Base-by-base conservation (phyloP, 129 eudicot species). In the Centella asiatica region DNA sequence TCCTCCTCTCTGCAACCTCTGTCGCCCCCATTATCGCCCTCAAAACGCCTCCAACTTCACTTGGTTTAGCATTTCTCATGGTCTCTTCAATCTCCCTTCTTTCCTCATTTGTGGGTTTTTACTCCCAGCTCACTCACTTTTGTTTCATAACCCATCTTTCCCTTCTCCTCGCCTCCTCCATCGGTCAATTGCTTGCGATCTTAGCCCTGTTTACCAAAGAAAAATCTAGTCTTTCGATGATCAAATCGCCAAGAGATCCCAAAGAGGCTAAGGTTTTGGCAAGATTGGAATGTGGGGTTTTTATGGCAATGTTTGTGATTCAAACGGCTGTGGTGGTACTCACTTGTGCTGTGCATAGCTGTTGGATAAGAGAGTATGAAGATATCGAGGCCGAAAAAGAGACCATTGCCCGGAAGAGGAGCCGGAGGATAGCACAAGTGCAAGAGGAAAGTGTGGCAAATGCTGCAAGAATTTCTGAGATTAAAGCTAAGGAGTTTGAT, bases 281-380 rank as follows among this genome's bases (percentile, higher is more conserved):
- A 34, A 80, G 90, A 34, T 14, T 80, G 57, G 90, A 80, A 65
- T 86, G 95, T 57, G 90, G 85, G 83, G 65, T 73, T 37, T 64
- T 83, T 69, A 65, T 87, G 84, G 87, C 75, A 1, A 80, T 80
- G 90, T 73, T 87, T 70, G 73, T 69, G 60, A 34, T 83, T 82
- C 92, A 81, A 22, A 54, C 81, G 49, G 74, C 68, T 15, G 87
- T 75, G 36, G 12, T 83, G 48, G 55, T 74, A 6, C 8, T 86
- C 50, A 69, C 64, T 25, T 83, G 83, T 42, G 78, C 66, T 40
- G 82, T 80, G 65, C 83, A 73, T 25, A 69, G 90, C 45, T 77
- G 90, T 70, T 73, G 69, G 80, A 83, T 80, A 19, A 78, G 78
- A 57, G 81, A 80, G 40, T 83, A 80, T 12, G 73, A 76, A 32